Percentiles rank a stretch among this genome's conserved stretches.
These are phyloP conservation scores for Solanum virginianum DNA, from an alignment of 257 asterid genomes.

Conservation along the genomic window DNA sequence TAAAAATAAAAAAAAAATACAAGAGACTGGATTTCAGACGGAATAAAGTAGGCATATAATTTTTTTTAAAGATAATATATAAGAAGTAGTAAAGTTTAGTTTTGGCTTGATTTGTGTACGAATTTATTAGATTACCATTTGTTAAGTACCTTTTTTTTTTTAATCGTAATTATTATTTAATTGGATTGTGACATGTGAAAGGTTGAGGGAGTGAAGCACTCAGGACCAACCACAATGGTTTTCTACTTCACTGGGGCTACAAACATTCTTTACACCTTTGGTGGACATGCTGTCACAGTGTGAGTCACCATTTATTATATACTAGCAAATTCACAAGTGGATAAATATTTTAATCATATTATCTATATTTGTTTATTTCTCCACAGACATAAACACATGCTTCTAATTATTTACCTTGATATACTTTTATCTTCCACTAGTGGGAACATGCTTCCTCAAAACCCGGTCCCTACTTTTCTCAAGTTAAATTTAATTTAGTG, in stretches of 20 bases:
- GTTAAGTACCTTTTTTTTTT: neutral
- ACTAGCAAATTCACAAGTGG: neutral
- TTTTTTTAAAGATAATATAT: neutral
- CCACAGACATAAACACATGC: slow-evolving; percentile 3
- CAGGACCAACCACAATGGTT: slow-evolving; percentile 71
- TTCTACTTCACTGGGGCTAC: slow-evolving; percentile 91
- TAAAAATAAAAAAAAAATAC: neutral
- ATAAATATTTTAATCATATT: neutral
- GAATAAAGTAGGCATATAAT: neutral
- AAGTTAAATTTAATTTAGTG: too few relatives aligned
- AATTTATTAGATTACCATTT: neutral
- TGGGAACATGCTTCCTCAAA: slow-evolving; percentile 27
- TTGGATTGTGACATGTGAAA: slow-evolving; percentile 7
- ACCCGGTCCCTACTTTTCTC: slow-evolving; percentile 7
- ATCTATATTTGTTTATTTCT: neutral
- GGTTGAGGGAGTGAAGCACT: slow-evolving; percentile 74
- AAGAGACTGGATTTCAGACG: neutral
- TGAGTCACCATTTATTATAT: slow-evolving; percentile 8
- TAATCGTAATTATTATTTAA: neutral
- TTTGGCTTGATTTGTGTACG: slow-evolving; percentile 18
- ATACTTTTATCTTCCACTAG: slow-evolving; percentile 3
- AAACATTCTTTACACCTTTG: slow-evolving; percentile 81
- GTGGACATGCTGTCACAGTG: slow-evolving; percentile 95
- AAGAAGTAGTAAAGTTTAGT: slow-evolving; percentile 11
- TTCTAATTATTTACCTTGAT: slow-evolving; percentile 1